Percentiles rank a stretch among this genome's conserved stretches.
phyloP scores from a whole-genome alignment of 345 rosid species.

The Salix suchowensis region DNA sequence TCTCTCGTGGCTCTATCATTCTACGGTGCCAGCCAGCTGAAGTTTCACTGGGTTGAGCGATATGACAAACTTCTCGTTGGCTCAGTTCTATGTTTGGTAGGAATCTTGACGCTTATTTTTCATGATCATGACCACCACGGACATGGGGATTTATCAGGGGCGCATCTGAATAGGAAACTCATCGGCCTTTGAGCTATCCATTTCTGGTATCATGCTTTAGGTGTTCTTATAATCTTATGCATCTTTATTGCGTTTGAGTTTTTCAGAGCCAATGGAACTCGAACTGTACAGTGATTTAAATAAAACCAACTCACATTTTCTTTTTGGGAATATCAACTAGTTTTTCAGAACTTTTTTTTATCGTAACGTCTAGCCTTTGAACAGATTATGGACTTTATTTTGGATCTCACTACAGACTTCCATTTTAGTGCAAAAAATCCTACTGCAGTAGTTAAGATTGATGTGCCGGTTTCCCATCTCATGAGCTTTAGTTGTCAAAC shows the following conservation, averaged over 20 bases:
- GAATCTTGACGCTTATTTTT: constrained; percentile 78
- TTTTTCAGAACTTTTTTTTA: background rate
- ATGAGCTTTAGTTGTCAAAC: too few species aligned
- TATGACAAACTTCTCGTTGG: constrained; percentile 97
- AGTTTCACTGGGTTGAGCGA: constrained; percentile 95
- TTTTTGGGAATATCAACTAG: background rate
- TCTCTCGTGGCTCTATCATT: constrained; percentile 92
- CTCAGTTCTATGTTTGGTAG: constrained; percentile 88
- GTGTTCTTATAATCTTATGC: background rate
- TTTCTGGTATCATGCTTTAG: background rate
- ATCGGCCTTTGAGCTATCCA: constrained; percentile 30
- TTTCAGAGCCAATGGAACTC: background rate
- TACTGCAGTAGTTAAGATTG: too few species aligned
- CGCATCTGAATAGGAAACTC: constrained; percentile 64
- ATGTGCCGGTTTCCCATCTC: too few species aligned
- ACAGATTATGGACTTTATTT: too few species aligned
- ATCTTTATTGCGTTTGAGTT: background rate
- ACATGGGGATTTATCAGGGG: constrained; percentile 31
- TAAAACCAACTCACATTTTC: background rate
- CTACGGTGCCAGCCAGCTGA: constrained; percentile 96
- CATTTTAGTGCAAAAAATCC: too few species aligned
- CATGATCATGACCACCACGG: constrained; percentile 67
- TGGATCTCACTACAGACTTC: too few species aligned
- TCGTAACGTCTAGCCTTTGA: background rate
- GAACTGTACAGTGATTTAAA: background rate